phyloP scores from a whole-genome alignment of 2,329 filamentous ascomycete species.

The Tolypocladium nubicola region DNA sequence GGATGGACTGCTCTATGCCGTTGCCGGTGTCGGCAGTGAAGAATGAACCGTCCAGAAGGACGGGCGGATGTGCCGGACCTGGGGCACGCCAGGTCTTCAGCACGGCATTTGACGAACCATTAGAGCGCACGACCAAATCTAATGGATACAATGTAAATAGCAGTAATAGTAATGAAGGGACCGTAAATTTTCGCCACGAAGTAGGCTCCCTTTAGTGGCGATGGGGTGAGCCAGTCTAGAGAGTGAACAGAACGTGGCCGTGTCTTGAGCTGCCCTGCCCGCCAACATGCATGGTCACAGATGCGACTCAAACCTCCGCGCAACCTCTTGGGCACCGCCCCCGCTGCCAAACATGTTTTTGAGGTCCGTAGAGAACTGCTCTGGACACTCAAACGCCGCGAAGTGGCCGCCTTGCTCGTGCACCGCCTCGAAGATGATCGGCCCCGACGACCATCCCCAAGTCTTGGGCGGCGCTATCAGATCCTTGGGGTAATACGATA shows the following conservation, averaged over 20 bases:
- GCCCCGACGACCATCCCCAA: slow-evolving; percentile 49
- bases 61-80: slow-evolving; percentile 9
- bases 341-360: slow-evolving; percentile 45
- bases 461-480: slow-evolving; percentile 39
- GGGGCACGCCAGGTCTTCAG: too few species aligned
- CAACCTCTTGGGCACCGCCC: slow-evolving; percentile 30
- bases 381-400: slow-evolving; percentile 47
- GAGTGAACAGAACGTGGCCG: too few species aligned
- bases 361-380: slow-evolving; percentile 41
- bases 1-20: slow-evolving; percentile 34
- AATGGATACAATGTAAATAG: too few species aligned
- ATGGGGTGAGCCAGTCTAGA: too few species aligned
- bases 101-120: too few species aligned
- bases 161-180: too few species aligned
- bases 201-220: too few species aligned
- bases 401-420: slow-evolving; percentile 49
- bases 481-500: slow-evolving; percentile 49
- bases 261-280: background rate
- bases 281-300: background rate
- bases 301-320: background rate
- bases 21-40: slow-evolving; percentile 38
- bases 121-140: too few species aligned
- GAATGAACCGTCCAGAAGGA: slow-evolving; percentile 28
- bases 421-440: slow-evolving; percentile 44
- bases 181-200: too few species aligned